Evolutionary conservation across 257 asterid genomes (phyloP).

Genomic region (Asclepias syriaca): DNA sequence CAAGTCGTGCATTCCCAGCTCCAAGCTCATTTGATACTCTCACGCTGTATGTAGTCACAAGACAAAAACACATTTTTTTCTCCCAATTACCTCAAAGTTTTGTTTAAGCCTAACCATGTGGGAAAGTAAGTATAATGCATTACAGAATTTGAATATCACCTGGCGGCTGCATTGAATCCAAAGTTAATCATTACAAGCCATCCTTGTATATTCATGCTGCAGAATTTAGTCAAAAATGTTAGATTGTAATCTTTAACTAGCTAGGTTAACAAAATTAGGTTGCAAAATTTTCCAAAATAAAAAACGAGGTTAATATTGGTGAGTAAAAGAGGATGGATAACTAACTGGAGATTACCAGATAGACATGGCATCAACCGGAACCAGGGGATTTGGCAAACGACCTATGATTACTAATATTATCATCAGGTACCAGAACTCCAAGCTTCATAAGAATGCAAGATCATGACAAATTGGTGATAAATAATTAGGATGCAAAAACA

Average conservation of each 20-base stretch:
- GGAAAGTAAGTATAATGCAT: background rate
- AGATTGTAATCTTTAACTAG: no score
- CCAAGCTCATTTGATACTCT: constrained; percentile 86
- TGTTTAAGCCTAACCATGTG: background rate
- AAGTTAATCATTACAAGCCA: constrained; percentile 76
- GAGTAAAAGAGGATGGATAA: background rate
- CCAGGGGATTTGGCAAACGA: constrained; percentile 60
- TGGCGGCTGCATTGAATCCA: constrained; percentile 87
- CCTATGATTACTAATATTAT: constrained; percentile 60
- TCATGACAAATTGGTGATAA: background rate
- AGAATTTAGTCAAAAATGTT: background rate
- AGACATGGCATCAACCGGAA: constrained; percentile 82
- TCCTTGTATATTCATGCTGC: constrained; percentile 78
- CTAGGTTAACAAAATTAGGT: background rate
- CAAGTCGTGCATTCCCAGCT: constrained; percentile 64
- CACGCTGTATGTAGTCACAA: constrained; percentile 39
- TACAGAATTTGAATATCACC: constrained; percentile 29
- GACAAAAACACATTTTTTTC: background rate
- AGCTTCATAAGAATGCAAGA: constrained; percentile 38
- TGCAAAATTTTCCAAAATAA: background rate
- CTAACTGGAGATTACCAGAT: constrained; percentile 46
- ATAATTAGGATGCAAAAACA: background rate
- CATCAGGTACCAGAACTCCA: constrained; percentile 94
- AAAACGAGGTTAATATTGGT: background rate
- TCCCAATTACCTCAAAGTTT: background rate